Evolutionary conservation across 257 asterid genomes (phyloP).

Genomic region (Datura wrightii): DNA sequence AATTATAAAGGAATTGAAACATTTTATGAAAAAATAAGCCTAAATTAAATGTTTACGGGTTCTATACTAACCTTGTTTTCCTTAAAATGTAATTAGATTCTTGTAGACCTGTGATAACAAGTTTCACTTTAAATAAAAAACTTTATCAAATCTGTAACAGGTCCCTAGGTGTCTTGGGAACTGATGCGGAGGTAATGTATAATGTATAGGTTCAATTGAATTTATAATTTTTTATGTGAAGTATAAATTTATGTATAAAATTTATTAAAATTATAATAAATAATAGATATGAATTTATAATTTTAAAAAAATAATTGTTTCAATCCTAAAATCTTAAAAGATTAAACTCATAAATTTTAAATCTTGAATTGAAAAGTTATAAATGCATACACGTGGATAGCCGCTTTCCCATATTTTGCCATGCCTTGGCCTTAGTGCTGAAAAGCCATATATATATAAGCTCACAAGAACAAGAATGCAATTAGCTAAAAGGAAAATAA

Average conservation of each 20-base stretch:
- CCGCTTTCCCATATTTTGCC: neutral
- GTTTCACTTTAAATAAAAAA: neutral
- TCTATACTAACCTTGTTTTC: neutral
- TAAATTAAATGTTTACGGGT: neutral
- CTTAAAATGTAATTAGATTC: neutral
- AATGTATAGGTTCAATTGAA: no score
- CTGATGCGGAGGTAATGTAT: no score
- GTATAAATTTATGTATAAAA: no score
- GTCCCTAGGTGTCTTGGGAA: neutral
- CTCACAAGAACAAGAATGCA: neutral
- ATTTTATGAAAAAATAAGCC: neutral
- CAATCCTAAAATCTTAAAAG: no score
- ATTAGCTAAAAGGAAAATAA: neutral
- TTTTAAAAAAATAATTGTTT: no score
- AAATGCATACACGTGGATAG: slow-evolving; percentile 20
- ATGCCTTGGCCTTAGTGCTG: neutral
- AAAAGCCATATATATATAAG: neutral
- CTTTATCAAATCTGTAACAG: neutral
- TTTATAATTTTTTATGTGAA: no score
- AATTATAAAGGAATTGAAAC: neutral
- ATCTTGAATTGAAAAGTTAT: neutral
- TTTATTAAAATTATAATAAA: no score
- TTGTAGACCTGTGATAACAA: slow-evolving; percentile 1
- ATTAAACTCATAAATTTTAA: no score
- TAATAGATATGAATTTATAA: no score